phyloP scores from a whole-genome alignment of 2,329 filamentous ascomycete genomes.

The Sporothrix inflata region DNA sequence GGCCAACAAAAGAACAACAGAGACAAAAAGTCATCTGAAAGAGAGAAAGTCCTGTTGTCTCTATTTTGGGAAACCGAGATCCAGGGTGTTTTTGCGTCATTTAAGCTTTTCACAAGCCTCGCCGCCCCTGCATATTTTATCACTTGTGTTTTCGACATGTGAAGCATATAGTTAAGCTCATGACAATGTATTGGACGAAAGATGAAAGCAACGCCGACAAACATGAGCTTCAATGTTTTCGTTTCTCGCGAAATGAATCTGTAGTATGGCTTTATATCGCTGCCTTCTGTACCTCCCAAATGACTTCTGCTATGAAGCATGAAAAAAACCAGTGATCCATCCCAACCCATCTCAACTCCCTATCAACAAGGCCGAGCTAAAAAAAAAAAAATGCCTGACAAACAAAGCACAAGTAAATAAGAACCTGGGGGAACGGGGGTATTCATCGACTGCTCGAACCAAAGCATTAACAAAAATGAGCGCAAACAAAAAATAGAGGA shows the following conservation, averaged over 20 bases:
- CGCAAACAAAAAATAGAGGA: neutral
- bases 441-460: neutral
- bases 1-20: neutral
- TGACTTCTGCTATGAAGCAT: neutral
- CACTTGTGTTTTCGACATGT: neutral
- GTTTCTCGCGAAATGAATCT: conserved; percentile 10
- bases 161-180: neutral
- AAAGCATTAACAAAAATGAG: neutral
- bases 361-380: neutral
- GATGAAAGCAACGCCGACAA: neutral
- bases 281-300: neutral
- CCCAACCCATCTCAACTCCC: neutral
- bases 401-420: neutral
- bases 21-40: neutral
- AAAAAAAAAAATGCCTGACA: neutral
- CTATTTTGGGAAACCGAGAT: neutral
- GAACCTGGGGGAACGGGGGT: neutral
- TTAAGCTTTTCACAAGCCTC: neutral
- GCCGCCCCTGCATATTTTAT: neutral
- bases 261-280: conserved; percentile 3
- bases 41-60: neutral
- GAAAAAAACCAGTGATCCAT: neutral
- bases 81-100: neutral
- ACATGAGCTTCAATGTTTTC: neutral
- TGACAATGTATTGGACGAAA: neutral